Evolutionary conservation across 441 rosid genomes (phyloP).

Genomic region (Metrosideros polymorpha): DNA sequence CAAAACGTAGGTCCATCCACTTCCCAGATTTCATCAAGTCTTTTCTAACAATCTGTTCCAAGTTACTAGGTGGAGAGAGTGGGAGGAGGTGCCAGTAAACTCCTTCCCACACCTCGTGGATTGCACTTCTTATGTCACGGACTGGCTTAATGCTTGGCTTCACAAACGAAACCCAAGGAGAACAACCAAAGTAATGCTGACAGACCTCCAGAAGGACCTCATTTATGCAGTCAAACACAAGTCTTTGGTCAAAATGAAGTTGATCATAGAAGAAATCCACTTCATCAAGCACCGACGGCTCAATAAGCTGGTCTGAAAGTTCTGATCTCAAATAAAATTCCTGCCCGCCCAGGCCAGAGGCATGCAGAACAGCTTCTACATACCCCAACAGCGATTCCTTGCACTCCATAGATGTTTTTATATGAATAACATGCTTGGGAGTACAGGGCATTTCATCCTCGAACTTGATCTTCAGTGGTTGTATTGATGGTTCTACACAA

Average conservation of each 20-base stretch:
- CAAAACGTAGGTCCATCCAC: constrained; percentile 66
- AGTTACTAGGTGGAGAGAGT: constrained; percentile 40
- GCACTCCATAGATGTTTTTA: constrained; percentile 31
- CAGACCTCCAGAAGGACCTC: constrained; percentile 70
- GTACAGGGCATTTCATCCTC: constrained; percentile 40
- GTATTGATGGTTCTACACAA: constrained; percentile 41
- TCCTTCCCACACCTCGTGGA: constrained; percentile 60
- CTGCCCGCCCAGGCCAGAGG: constrained; percentile 61
- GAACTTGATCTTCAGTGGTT: constrained; percentile 63
- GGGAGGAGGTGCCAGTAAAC: constrained; percentile 68
- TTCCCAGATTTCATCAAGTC: constrained; percentile 51
- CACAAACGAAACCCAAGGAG: constrained; percentile 48
- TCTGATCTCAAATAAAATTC: constrained; percentile 52
- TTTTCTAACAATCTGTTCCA: constrained; percentile 68
- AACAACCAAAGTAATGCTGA: constrained; percentile 35
- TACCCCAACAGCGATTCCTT: constrained; percentile 40
- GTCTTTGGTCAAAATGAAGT: constrained; percentile 45
- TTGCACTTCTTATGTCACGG: constrained; percentile 29
- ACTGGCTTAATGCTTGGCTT: constrained; percentile 29
- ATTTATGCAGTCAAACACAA: constrained; percentile 67
- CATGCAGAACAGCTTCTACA: constrained; percentile 46
- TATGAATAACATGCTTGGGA: constrained; percentile 16
- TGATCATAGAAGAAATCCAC: constrained; percentile 41
- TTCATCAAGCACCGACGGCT: constrained; percentile 48
- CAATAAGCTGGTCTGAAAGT: constrained; percentile 60